Percentiles rank a stretch among this genome's conserved stretches.
phyloP scores from a whole-genome alignment of 2,329 filamentous ascomycete genomes.

The Botryotinia convoluta region DNA sequence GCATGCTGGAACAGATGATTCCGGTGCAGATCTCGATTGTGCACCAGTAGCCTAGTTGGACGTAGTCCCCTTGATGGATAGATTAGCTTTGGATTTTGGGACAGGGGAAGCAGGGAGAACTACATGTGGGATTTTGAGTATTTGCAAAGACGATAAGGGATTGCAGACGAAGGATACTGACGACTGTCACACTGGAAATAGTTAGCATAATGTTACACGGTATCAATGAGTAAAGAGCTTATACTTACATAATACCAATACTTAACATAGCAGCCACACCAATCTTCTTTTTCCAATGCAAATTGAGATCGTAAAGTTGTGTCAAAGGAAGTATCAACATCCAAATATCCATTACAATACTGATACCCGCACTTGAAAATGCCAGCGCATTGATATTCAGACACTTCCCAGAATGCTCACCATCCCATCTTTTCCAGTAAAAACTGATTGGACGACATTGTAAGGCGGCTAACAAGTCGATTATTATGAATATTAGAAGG shows the following conservation, averaged over 20 bases:
- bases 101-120: neutral
- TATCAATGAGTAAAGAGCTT: neutral
- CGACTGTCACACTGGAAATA: neutral
- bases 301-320: slow-evolving; percentile 43
- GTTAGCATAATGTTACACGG: neutral
- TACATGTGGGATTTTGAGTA: slow-evolving; percentile 18
- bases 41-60: slow-evolving; percentile 27
- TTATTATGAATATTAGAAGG: slow-evolving; percentile 19
- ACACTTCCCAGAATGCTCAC: slow-evolving; percentile 47
- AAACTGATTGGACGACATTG: slow-evolving; percentile 52
- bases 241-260: slow-evolving; percentile 43
- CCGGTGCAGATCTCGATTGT: slow-evolving; percentile 29
- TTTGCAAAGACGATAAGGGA: slow-evolving; percentile 9
- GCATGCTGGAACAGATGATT: slow-evolving; percentile 30
- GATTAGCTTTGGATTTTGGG: neutral
- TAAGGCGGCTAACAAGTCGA: slow-evolving; percentile 25
- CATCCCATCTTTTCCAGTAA: slow-evolving; percentile 54
- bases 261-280: slow-evolving; percentile 50
- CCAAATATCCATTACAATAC: slow-evolving; percentile 51
- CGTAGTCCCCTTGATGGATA: slow-evolving; percentile 23
- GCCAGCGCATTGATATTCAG: slow-evolving; percentile 48
- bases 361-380: slow-evolving; percentile 51
- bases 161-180: slow-evolving; percentile 11
- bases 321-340: slow-evolving; percentile 51
- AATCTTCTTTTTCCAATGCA: slow-evolving; percentile 48